Conservation (phyloP, 768 basidiomycete genomes). For the Kwoniella mangroviensis region DNA sequence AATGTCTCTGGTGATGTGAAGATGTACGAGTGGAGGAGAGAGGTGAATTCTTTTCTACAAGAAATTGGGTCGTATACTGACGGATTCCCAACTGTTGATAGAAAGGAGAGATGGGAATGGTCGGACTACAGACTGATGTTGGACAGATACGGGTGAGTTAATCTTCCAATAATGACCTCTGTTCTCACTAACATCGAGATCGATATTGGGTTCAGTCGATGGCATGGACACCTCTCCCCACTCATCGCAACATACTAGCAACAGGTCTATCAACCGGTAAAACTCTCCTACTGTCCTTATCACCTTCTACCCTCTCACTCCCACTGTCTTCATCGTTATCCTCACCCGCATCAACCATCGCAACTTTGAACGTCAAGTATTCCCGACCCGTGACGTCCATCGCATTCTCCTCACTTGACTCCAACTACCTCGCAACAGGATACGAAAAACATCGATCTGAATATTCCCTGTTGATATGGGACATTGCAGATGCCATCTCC, state of each 20-base stretch:
- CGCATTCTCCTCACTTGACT: constrained; percentile 43
- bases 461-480: constrained; percentile 50
- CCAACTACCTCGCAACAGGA: constrained; percentile 47
- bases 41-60: constrained; percentile 23
- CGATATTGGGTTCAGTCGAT: constrained; percentile 33
- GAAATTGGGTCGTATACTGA: background rate
- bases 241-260: constrained; percentile 42
- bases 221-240: constrained; percentile 45
- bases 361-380: constrained; percentile 39
- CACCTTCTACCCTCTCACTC: constrained; percentile 40
- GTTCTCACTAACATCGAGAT: background rate
- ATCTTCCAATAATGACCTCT: constrained; percentile 2
- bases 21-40: constrained; percentile 47
- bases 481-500: constrained; percentile 36
- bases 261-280: constrained; percentile 45
- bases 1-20: constrained; percentile 48
- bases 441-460: constrained; percentile 51
- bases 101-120: constrained; percentile 45
- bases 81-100: constrained; percentile 7
- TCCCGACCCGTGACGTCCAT: constrained; percentile 42
- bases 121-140: constrained; percentile 49
- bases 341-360: constrained; percentile 24
- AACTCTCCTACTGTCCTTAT: constrained; percentile 42
- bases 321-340: constrained; percentile 22
- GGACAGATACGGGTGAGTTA: constrained; percentile 45